A percentile compares a stretch with the other conserved stretches of the same genome.
Evolutionary conservation across 129 eudicot genomes (phyloP).

Genomic region (Artemisia argyi): DNA sequence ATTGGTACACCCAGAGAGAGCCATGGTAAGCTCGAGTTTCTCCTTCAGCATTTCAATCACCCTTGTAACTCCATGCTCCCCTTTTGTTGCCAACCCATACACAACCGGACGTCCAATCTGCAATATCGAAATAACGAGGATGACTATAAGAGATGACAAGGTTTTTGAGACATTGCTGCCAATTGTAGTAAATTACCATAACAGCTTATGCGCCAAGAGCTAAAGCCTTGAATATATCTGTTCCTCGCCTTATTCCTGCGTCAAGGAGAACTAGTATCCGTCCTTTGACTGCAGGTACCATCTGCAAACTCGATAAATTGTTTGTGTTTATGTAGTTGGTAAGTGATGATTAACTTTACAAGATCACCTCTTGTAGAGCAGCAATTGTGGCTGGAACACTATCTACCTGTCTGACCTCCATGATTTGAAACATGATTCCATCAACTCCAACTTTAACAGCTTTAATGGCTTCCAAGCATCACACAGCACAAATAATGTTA

Average conservation of each 20-base stretch:
- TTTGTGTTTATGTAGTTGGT: too few relatives aligned
- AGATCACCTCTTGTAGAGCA: too few relatives aligned
- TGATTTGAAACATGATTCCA: too few relatives aligned
- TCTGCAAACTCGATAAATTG: too few relatives aligned
- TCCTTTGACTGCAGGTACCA: too few relatives aligned
- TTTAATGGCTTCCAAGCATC: too few relatives aligned
- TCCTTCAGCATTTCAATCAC: slow-evolving; percentile 67
- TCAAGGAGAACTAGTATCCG: too few relatives aligned
- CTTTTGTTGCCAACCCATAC: slow-evolving; percentile 70
- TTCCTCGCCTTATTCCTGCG: slow-evolving; percentile 60
- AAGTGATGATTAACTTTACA: too few relatives aligned
- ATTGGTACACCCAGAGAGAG: slow-evolving; percentile 70
- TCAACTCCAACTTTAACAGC: too few relatives aligned
- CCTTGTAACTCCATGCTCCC: slow-evolving; percentile 53
- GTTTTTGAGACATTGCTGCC: not conserved
- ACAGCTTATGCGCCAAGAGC: slow-evolving; percentile 91
- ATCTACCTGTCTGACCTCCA: too few relatives aligned
- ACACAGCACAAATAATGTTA: too few relatives aligned
- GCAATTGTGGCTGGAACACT: too few relatives aligned
- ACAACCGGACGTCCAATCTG: slow-evolving; percentile 74
- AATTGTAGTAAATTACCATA: slow-evolving; percentile 39
- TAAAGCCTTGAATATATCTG: slow-evolving; percentile 87
- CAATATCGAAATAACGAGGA: slow-evolving; percentile 13
- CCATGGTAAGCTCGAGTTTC: slow-evolving; percentile 84
- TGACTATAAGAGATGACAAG: not conserved